Evolutionary conservation across 352 stramenopile genomes (phyloP), one percentile per base, ranked within the genome.

Genomic region (Phytophthora meadii): DNA sequence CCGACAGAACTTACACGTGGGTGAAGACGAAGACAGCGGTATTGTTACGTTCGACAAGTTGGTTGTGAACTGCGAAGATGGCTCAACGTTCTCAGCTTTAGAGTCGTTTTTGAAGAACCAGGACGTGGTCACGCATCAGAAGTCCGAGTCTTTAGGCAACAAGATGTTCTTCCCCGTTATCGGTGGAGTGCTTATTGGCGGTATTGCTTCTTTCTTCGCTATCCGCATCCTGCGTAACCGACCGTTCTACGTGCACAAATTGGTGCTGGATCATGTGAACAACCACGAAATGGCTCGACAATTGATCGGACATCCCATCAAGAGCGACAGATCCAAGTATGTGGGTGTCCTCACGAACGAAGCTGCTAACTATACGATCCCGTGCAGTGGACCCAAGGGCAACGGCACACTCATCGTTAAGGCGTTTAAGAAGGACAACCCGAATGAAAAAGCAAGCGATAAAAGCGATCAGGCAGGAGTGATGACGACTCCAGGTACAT

Each of bases 191-290:
- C 30, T 93, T 7, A 79, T 93, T 45, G 84, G 84, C 15, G 82
- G 84, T 24, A 57, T 93, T 14, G 73, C 78, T 19, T 87, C 82
- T 28, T 93, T 91, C 68, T 81, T 90, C 34, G 62, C 85, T 22
- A 89, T 93, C 54, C 84, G 84, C 22, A 90, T 93, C 53, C 58
- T 93, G 37, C 84, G 81, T 57, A 91, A 91, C 61, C 80, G 82
- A 46, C 79, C 84, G 50, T 89, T 86, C 57, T 93, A 93, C 77
- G 82, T 91, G 64, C 84, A 91, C 76, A 93, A 91, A 44, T 57
- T 93, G 28, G 84, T 87, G 47, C 61, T 93, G 22, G 84, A 91
- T 56, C 82, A 87, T 39, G 79, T 90, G 14, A 93, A 93, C 65
- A 89, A 90, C 62, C 82, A 77, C 65, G 73, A 83, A n/a, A 61